phyloP scores from a whole-genome alignment of 2,329 filamentous ascomycete genomes.

The Aspergillus flavus region DNA sequence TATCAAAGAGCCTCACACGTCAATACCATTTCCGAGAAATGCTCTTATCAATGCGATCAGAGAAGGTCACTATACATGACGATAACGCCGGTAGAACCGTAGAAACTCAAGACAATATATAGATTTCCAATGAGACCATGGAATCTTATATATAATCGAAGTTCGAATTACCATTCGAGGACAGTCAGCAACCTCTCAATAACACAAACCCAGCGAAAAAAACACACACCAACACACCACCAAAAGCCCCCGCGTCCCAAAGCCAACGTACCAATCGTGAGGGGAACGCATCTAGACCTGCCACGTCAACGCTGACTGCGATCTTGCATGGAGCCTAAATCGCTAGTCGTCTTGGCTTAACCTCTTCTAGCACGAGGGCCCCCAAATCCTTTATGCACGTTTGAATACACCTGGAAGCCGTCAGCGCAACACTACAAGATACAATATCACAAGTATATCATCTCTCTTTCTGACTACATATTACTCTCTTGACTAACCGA shows the following conservation, averaged over 20 bases:
- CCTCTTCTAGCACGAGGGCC: not conserved
- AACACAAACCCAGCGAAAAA: not conserved
- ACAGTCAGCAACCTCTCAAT: not conserved
- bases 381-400: not conserved
- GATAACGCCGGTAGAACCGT: not conserved
- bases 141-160: not conserved
- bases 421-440: not conserved
- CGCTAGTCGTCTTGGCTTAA: not conserved
- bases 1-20: not conserved
- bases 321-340: not conserved
- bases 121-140: not conserved
- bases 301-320: not conserved
- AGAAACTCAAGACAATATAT: not conserved
- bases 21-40: not conserved
- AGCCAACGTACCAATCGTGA: not conserved
- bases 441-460: not conserved
- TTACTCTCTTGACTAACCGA: not conserved
- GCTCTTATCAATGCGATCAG: not conserved
- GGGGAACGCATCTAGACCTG: not conserved
- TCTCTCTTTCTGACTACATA: not conserved
- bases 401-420: not conserved
- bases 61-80: not conserved
- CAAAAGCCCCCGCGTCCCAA: not conserved
- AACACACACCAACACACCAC: not conserved
- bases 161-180: not conserved